These are phyloP conservation scores for Entomortierella lignicola DNA, from an alignment of 192 early-diverging fungal species.

Conservation along the genomic window DNA sequence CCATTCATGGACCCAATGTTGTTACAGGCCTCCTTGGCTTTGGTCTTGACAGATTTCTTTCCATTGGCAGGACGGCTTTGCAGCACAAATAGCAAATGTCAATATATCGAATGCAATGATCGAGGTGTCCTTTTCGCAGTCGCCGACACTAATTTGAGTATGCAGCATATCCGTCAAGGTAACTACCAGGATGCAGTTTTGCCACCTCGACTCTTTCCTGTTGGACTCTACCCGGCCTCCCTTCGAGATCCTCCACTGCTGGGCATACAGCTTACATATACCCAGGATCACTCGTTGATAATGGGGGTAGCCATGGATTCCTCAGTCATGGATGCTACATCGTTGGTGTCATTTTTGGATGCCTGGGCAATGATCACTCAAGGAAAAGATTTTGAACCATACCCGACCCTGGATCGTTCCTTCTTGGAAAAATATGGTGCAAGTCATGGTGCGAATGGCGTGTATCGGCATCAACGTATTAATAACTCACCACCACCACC, in stretches of 20 bases:
- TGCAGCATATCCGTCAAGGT: slow-evolving; percentile 36
- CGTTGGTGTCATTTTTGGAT: slow-evolving; percentile 48
- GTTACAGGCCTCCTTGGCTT: slow-evolving; percentile 46
- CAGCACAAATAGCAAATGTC: slow-evolving; percentile 6
- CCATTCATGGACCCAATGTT: slow-evolving; percentile 52
- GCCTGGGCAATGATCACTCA: slow-evolving; percentile 51
- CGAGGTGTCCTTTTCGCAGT: slow-evolving; percentile 49
- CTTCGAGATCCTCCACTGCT: slow-evolving; percentile 45
- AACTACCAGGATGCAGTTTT: slow-evolving; percentile 39
- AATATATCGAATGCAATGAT: slow-evolving; percentile 51
- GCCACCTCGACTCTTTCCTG: slow-evolving; percentile 45
- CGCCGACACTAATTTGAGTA: slow-evolving; percentile 25
- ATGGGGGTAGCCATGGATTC: slow-evolving; percentile 53
- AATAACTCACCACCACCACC: slow-evolving; percentile 52
- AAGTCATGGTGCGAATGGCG: not conserved
- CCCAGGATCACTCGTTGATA: slow-evolving; percentile 42
- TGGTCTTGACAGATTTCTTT: slow-evolving; percentile 48
- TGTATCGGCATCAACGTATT: slow-evolving; percentile 45
- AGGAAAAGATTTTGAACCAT: slow-evolving; percentile 50
- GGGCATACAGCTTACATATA: slow-evolving; percentile 48
- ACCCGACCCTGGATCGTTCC: slow-evolving; percentile 32
- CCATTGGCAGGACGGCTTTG: slow-evolving; percentile 44
- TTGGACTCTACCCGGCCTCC: slow-evolving; percentile 48
- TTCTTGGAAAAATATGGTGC: slow-evolving; percentile 31
- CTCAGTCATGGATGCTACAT: slow-evolving; percentile 44